phyloP scores from a whole-genome alignment of 192 early-diverging fungal genomes.

The Geranomyces variabilis region DNA sequence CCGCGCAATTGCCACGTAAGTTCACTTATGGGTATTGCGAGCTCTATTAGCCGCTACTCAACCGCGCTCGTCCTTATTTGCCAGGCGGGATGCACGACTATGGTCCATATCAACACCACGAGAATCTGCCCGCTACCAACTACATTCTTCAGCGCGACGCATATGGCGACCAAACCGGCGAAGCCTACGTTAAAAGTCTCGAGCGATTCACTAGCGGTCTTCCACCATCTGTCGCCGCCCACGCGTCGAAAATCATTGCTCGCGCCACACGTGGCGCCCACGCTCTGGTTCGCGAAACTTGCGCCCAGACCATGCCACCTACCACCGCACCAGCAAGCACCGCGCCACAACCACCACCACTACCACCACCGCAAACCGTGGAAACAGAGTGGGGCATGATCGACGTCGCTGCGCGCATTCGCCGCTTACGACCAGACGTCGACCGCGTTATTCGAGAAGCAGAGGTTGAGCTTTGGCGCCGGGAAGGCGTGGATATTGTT shows the following conservation, averaged over 20 bases:
- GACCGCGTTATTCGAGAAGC: constrained; percentile 12
- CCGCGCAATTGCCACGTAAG: constrained; percentile 28
- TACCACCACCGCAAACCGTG: neutral
- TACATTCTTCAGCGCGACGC: constrained; percentile 3
- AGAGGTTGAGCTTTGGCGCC: constrained; percentile 31
- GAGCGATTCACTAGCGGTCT: constrained; percentile 45
- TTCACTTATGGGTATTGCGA: constrained; percentile 1
- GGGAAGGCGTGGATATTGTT: constrained; percentile 27
- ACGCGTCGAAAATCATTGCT: constrained; percentile 7
- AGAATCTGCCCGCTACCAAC: constrained; percentile 5
- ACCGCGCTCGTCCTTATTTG: neutral
- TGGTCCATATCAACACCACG: constrained; percentile 52
- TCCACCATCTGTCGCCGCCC: neutral
- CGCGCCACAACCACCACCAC: neutral
- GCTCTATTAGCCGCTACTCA: too few relatives aligned
- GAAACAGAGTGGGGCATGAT: constrained; percentile 30
- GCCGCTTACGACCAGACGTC: neutral
- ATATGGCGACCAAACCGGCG: constrained; percentile 62
- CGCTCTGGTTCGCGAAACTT: neutral
- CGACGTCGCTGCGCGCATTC: constrained; percentile 21
- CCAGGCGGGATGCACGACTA: neutral
- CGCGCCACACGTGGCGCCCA: constrained; percentile 19
- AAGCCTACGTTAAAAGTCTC: constrained; percentile 64
- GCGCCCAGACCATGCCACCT: neutral
- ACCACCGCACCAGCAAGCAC: neutral